Percentiles rank a stretch among this genome's conserved stretches.
These are phyloP conservation scores for Begonia peltatifolia DNA, from an alignment of 306 rosid species.

Conservation along the genomic window DNA sequence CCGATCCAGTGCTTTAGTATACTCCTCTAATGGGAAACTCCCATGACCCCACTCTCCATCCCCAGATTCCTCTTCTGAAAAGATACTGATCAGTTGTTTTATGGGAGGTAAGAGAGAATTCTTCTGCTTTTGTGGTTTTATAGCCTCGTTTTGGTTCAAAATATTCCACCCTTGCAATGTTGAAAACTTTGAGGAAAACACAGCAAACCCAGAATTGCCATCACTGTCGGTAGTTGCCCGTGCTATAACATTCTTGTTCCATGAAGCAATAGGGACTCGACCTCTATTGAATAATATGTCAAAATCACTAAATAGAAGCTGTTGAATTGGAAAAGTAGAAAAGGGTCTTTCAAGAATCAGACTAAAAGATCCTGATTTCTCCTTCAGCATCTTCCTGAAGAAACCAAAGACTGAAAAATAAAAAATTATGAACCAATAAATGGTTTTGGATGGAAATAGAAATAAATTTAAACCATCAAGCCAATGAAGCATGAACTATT, in stretches of 20 bases:
- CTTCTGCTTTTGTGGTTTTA: constrained; percentile 36
- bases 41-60: constrained; percentile 92
- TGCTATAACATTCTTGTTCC: constrained; percentile 57
- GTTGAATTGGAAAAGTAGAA: constrained; percentile 39
- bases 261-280: constrained; percentile 61
- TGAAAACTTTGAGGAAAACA: constrained; percentile 59
- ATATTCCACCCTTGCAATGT: constrained; percentile 45
- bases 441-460: no score
- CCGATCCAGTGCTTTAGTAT: constrained; percentile 67
- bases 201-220: constrained; percentile 59
- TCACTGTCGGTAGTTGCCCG: constrained; percentile 34
- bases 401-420: constrained; percentile 51
- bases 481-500: no score
- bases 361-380: constrained; percentile 35
- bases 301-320: constrained; percentile 32
- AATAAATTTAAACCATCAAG: no score
- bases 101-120: constrained; percentile 20
- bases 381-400: constrained; percentile 56
- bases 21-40: constrained; percentile 78
- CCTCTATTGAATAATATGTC: constrained; percentile 70
- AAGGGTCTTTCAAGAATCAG: constrained; percentile 43
- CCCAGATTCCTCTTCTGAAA: constrained; percentile 60
- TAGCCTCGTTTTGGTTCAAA: constrained; percentile 34
- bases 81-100: constrained; percentile 42
- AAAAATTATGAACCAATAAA: constrained; percentile 32